Evolutionary conservation across 2,329 filamentous ascomycete species (phyloP).

Genomic region (Ophiosphaerella herpotricha): DNA sequence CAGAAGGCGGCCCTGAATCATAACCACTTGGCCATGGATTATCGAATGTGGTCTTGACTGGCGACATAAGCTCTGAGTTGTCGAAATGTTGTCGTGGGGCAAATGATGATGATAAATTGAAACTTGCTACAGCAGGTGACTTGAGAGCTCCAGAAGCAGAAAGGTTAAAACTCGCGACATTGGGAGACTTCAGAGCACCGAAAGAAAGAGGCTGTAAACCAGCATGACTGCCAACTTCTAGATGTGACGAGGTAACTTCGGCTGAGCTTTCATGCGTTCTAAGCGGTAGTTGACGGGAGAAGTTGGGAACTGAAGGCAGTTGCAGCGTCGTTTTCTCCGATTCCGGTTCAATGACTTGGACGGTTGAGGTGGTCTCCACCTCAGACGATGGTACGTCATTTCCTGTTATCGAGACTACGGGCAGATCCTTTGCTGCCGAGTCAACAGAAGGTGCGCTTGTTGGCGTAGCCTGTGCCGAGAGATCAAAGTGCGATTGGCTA

Average conservation of each 20-base stretch:
- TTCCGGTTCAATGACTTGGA: slow-evolving; percentile 11
- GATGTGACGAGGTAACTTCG: slow-evolving; percentile 12
- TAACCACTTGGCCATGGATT: slow-evolving; percentile 36
- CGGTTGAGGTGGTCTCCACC: slow-evolving; percentile 5
- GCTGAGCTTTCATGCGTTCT: slow-evolving; percentile 22
- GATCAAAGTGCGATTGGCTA: slow-evolving; percentile 41
- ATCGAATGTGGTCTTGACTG: slow-evolving; percentile 37
- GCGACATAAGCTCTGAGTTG: slow-evolving; percentile 31
- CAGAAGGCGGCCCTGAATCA: slow-evolving; percentile 19
- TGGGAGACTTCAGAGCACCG: slow-evolving; percentile 33
- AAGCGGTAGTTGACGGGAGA: slow-evolving; percentile 46
- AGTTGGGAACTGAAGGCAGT: slow-evolving; percentile 38
- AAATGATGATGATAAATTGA: slow-evolving; percentile 30
- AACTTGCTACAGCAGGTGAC: slow-evolving; percentile 36
- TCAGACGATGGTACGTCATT: slow-evolving; percentile 19
- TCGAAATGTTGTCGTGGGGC: slow-evolving; percentile 15
- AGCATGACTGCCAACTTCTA: slow-evolving; percentile 18
- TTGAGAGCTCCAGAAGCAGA: slow-evolving; percentile 24
- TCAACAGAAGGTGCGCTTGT: slow-evolving; percentile 42
- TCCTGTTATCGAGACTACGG: slow-evolving; percentile 41
- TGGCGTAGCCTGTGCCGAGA: slow-evolving; percentile 35
- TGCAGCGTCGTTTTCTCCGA: slow-evolving; percentile 14
- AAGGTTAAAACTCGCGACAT: slow-evolving; percentile 8
- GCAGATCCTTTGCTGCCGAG: slow-evolving; percentile 43
- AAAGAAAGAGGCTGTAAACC: slow-evolving; percentile 27